A percentile compares a stretch with the other conserved stretches of the same genome.
Evolutionary conservation across 2,329 filamentous ascomycete species (phyloP).

Genomic region (Sphaerulina vaccinii): DNA sequence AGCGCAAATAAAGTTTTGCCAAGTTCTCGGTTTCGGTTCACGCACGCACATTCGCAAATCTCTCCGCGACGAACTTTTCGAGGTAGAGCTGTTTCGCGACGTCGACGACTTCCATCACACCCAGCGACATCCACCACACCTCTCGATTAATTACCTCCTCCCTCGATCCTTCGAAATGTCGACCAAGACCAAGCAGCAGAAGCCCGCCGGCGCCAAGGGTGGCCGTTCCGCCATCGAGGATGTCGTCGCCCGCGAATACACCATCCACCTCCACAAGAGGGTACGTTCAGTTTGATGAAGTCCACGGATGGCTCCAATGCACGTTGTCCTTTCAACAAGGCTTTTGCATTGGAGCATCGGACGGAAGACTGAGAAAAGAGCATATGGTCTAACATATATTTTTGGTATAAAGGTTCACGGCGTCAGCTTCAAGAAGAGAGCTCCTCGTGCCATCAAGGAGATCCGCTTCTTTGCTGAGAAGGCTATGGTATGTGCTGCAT

Average conservation of each 20-base stretch:
- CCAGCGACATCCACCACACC: slow-evolving; percentile 15
- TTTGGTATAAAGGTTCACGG: slow-evolving; percentile 78
- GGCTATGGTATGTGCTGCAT: slow-evolving; percentile 78
- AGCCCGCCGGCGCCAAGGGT: slow-evolving; percentile 68
- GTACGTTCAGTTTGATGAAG: slow-evolving; percentile 79
- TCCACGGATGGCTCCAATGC: slow-evolving; percentile 57
- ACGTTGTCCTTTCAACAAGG: slow-evolving; percentile 1
- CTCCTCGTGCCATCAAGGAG: slow-evolving; percentile 98
- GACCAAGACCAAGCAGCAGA: slow-evolving; percentile 55
- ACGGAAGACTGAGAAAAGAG: slow-evolving; percentile 63
- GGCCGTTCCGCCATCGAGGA: slow-evolving; percentile 94
- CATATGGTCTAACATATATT: slow-evolving; percentile 38
- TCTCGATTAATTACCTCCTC: slow-evolving; percentile 11
- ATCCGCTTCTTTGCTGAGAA: slow-evolving; percentile 90
- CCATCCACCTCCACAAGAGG: slow-evolving; percentile 99
- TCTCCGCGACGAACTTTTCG: background rate
- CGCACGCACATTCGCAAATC: background rate
- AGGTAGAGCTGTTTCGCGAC: background rate
- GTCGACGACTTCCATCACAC: slow-evolving; percentile 13
- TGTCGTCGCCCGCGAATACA: slow-evolving; percentile 99
- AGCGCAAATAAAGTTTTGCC: background rate
- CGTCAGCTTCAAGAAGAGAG: slow-evolving; percentile 99
- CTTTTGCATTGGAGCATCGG: slow-evolving; percentile 47
- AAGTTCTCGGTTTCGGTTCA: background rate
- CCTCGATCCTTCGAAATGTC: slow-evolving; percentile 40